Conservation (phyloP, 495 filamentous ascomycete genomes). For the Xylaria acuta region DNA sequence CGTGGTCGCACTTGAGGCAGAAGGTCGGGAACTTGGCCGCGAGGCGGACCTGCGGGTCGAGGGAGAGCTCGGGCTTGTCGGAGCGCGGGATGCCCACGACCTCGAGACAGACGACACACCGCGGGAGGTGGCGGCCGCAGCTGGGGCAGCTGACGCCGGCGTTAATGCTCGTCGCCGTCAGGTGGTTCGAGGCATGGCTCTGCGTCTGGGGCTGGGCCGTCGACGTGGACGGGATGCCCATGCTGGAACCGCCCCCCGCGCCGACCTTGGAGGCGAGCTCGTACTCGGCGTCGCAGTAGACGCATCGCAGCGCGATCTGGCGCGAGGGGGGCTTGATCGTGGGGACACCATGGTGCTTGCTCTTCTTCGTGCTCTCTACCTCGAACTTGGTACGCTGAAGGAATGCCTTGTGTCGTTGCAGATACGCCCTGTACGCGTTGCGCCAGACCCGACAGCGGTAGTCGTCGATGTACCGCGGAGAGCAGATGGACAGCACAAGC, state of each 20-base stretch:
- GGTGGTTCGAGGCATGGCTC: slow-evolving; percentile 43
- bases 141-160: slow-evolving; percentile 74
- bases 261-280: slow-evolving; percentile 44
- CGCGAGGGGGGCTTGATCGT: slow-evolving; percentile 69
- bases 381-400: slow-evolving; percentile 68
- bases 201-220: slow-evolving; percentile 28
- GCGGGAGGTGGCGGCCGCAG: slow-evolving; percentile 85
- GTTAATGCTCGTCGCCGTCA: slow-evolving; percentile 53
- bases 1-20: slow-evolving; percentile 88
- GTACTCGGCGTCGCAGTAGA: slow-evolving; percentile 73
- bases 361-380: slow-evolving; percentile 62
- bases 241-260: slow-evolving; percentile 26
- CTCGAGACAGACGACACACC: slow-evolving; percentile 87
- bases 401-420: slow-evolving; percentile 68
- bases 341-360: slow-evolving; percentile 66
- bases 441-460: slow-evolving; percentile 80
- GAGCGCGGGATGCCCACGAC: slow-evolving; percentile 82
- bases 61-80: slow-evolving; percentile 61
- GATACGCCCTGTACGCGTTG: slow-evolving; percentile 77
- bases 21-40: slow-evolving; percentile 70
- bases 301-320: slow-evolving; percentile 83
- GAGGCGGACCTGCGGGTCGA: slow-evolving; percentile 55
- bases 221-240: slow-evolving; percentile 24
- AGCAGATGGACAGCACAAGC: slow-evolving; percentile 79
- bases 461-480: slow-evolving; percentile 82